Percentiles rank a stretch among this genome's conserved stretches.
Conservation (phyloP, 2,329 filamentous ascomycete genomes). For the Aspergillaceae sp. region DNA sequence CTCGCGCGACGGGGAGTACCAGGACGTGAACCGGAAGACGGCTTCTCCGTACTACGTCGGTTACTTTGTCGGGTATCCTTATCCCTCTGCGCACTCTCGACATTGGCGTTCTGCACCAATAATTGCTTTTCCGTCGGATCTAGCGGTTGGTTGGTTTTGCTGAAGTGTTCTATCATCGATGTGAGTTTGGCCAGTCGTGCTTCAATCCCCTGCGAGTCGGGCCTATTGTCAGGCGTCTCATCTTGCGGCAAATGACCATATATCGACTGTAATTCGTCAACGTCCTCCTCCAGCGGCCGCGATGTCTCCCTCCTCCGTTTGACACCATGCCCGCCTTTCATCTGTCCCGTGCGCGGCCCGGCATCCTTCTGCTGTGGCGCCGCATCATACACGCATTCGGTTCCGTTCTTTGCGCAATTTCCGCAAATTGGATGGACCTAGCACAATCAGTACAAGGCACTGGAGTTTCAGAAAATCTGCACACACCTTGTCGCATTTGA, state of each 20-base stretch:
- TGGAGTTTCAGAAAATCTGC: neutral
- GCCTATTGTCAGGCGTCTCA: constrained; percentile 16
- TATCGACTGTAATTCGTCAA: constrained; percentile 25
- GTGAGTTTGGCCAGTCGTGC: constrained; percentile 37
- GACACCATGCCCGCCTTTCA: constrained; percentile 19
- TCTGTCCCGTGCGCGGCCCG: constrained; percentile 5
- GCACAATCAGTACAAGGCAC: neutral
- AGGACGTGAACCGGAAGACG: constrained; percentile 15
- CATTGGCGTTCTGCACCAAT: constrained; percentile 9
- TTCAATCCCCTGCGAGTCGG: constrained; percentile 33
- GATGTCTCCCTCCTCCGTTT: constrained; percentile 29
- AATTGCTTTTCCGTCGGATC: constrained; percentile 16
- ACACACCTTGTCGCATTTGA: constrained; percentile 39
- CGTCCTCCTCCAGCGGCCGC: constrained; percentile 20
- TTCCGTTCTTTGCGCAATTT: constrained; percentile 37
- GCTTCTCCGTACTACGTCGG: constrained; percentile 3
- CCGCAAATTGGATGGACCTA: constrained; percentile 39
- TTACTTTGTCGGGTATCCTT: constrained; percentile 13
- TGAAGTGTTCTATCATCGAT: constrained; percentile 37
- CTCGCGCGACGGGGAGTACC: constrained; percentile 26
- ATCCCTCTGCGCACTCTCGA: constrained; percentile 13
- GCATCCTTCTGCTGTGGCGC: constrained; percentile 18
- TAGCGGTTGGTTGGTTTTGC: constrained; percentile 23
- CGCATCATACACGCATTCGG: constrained; percentile 37
- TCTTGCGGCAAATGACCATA: constrained; percentile 21